Conservation (phyloP, 2,329 filamentous ascomycete genomes). For the Dothideomycetes sp. region DNA sequence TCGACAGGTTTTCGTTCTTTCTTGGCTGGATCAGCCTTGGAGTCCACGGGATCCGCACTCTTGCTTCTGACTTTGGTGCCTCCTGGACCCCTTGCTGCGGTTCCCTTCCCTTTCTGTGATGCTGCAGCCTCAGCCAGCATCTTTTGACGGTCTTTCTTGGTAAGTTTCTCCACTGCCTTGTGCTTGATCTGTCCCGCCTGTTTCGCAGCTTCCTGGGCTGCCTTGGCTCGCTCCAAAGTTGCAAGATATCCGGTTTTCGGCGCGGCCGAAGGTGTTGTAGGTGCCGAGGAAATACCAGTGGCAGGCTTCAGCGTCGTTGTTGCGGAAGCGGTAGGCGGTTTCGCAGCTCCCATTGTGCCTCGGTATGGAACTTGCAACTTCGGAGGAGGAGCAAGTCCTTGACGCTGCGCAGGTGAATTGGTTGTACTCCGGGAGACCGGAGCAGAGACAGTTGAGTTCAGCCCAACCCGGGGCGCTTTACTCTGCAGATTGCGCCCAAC, state of each 20-base stretch:
- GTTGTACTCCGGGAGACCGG: slow-evolving; percentile 12
- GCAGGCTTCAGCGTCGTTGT: slow-evolving; percentile 7
- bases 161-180: slow-evolving; percentile 57
- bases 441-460: slow-evolving; percentile 17
- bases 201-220: slow-evolving; percentile 48
- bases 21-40: slow-evolving; percentile 17
- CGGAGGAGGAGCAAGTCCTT: slow-evolving; percentile 7
- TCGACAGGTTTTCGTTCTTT: slow-evolving; percentile 27
- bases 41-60: slow-evolving; percentile 16
- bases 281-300: slow-evolving; percentile 4
- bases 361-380: slow-evolving; percentile 8
- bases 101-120: slow-evolving; percentile 29
- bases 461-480: slow-evolving; percentile 22
- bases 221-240: slow-evolving; percentile 61
- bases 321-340: slow-evolving; percentile 13
- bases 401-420: slow-evolving; percentile 9
- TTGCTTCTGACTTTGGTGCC: slow-evolving; percentile 20
- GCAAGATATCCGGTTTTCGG: slow-evolving; percentile 63
- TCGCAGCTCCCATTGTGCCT: slow-evolving; percentile 9
- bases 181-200: slow-evolving; percentile 61
- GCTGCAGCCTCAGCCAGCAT: slow-evolving; percentile 29
- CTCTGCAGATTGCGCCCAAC: slow-evolving; percentile 20
- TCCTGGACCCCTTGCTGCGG: slow-evolving; percentile 13
- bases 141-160: slow-evolving; percentile 42
- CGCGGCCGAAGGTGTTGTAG: slow-evolving; percentile 14